phyloP scores from a whole-genome alignment of 768 basidiomycete species.

The Nevesoporus exiguus region DNA sequence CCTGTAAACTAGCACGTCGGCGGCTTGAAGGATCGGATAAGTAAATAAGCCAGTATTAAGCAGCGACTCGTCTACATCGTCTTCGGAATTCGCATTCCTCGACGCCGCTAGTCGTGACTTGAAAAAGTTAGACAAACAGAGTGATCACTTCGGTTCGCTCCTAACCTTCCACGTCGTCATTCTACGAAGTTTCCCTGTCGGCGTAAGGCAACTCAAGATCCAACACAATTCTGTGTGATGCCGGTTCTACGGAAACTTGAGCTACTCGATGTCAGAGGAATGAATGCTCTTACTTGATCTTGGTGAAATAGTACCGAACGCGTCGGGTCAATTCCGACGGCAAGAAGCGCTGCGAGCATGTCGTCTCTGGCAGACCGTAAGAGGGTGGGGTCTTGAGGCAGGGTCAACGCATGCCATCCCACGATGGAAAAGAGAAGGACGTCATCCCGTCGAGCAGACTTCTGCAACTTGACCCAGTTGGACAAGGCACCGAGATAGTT shows the following conservation, averaged over 20 bases:
- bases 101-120: conserved; percentile 75
- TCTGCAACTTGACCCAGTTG: conserved; percentile 85
- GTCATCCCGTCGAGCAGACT: conserved; percentile 53
- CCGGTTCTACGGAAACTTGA: conserved; percentile 52
- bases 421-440: conserved; percentile 82
- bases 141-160: not conserved
- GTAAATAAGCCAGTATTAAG: conserved; percentile 86
- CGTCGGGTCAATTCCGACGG: conserved; percentile 79
- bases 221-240: conserved; percentile 86
- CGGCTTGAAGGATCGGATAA: conserved; percentile 91
- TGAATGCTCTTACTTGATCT: conserved; percentile 64
- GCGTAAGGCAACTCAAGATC: conserved; percentile 83
- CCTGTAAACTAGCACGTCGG: conserved; percentile 88
- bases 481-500: conserved; percentile 89
- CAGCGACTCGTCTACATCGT: conserved; percentile 76
- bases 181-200: conserved; percentile 74
- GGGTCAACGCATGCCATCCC: conserved; percentile 90
- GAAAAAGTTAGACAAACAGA: not conserved
- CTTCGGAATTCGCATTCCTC: conserved; percentile 69
- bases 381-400: conserved; percentile 76
- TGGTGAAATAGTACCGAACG: conserved; percentile 80
- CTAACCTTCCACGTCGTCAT: conserved; percentile 98
- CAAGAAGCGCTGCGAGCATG: conserved; percentile 79
- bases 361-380: conserved; percentile 64
- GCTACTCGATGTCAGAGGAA: not conserved